Evolutionary conservation across 805 yeast species (phyloP).

Genomic region (Deakozyma indianensis): DNA sequence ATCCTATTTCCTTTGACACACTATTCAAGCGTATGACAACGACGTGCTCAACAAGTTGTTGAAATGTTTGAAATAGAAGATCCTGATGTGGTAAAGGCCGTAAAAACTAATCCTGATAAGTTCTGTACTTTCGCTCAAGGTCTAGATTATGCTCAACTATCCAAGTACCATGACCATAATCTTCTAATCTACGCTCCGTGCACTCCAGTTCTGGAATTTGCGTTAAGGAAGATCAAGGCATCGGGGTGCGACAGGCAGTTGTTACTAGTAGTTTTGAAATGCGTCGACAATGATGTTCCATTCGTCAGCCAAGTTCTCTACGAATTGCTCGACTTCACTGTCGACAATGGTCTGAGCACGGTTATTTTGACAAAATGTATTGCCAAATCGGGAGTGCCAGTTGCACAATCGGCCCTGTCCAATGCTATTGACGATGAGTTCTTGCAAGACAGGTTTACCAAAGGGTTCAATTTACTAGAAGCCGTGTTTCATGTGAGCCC

Average conservation of each 20-base stretch:
- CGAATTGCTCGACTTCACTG: not conserved
- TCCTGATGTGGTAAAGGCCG: not conserved
- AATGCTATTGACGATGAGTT: constrained; percentile 6
- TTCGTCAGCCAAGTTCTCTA: not conserved
- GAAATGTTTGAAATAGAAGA: not conserved
- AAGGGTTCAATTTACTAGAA: constrained; percentile 16
- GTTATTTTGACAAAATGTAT: not conserved
- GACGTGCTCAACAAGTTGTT: too few relatives aligned
- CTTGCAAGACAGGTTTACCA: constrained; percentile 5
- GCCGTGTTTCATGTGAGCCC: constrained; percentile 17
- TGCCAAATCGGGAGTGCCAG: not conserved
- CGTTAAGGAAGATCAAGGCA: not conserved
- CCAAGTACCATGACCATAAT: not conserved
- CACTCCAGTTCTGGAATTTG: not conserved
- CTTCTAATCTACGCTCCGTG: not conserved
- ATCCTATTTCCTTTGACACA: too few relatives aligned
- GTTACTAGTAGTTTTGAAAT: not conserved
- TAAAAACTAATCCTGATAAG: not conserved
- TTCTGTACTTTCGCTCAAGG: not conserved
- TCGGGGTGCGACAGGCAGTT: not conserved
- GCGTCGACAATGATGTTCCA: not conserved
- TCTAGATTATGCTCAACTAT: not conserved
- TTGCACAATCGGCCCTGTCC: not conserved
- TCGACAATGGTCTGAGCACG: not conserved
- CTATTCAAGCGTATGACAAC: too few relatives aligned